Conservation (phyloP, 805 yeast genomes). For the Kodamaea kaohsiungensis region DNA sequence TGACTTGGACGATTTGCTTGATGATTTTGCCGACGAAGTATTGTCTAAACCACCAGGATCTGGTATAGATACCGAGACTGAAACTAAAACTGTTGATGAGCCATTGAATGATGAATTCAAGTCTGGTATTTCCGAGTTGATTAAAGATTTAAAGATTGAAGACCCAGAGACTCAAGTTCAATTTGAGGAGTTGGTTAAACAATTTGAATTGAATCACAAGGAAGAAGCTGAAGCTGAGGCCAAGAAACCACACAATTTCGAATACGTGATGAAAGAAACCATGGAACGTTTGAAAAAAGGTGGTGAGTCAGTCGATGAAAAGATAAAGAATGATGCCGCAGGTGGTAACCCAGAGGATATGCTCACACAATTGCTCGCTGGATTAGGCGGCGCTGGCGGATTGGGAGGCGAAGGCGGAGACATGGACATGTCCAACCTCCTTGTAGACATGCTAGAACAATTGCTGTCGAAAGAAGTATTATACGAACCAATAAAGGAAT, state of each 20-base stretch:
- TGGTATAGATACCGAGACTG: conserved; percentile 16
- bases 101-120: conserved; percentile 35
- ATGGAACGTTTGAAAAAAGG: conserved; percentile 76
- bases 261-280: conserved; percentile 76
- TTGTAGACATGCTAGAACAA: conserved; percentile 76
- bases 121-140: conserved; percentile 41
- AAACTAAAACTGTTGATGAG: conserved; percentile 13
- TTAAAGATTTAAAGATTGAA: conserved; percentile 48
- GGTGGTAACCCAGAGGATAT: conserved; percentile 50
- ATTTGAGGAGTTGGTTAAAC: conserved; percentile 49
- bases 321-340: conserved; percentile 46
- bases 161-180: conserved; percentile 55
- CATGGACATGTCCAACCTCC: conserved; percentile 62
- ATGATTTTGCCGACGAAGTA: conserved; percentile 77
- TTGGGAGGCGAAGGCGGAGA: conserved; percentile 40
- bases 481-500: conserved; percentile 84
- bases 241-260: conserved; percentile 49
- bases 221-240: conserved; percentile 29
- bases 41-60: conserved; percentile 63
- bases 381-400: conserved; percentile 37
- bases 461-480: conserved; percentile 82
- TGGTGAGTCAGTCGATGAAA: conserved; percentile 68
- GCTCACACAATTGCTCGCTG: conserved; percentile 60
- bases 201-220: conserved; percentile 37
- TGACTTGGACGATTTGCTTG: conserved; percentile 81